Percentiles rank a stretch among this genome's conserved stretches.
Conservation (phyloP, 495 filamentous ascomycete species). For the Cryomyces minteri region DNA sequence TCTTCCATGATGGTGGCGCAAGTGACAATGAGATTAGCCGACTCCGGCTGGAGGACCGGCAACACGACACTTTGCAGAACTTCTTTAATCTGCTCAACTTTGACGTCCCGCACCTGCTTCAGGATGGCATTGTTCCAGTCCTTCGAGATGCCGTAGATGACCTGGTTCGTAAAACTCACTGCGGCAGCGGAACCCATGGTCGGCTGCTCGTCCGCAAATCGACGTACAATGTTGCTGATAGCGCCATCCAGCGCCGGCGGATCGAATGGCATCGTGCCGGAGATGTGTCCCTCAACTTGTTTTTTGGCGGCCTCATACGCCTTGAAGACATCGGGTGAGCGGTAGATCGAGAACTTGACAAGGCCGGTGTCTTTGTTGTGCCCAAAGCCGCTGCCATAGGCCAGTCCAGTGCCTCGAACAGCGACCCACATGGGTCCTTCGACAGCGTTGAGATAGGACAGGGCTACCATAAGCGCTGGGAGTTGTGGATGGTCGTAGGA, state of each 20-base stretch:
- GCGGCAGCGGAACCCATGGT: conserved; percentile 66
- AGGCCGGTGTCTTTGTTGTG: conserved; percentile 62
- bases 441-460: conserved; percentile 77
- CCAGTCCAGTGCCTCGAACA: conserved; percentile 78
- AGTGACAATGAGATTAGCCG: conserved; percentile 71
- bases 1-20: conserved; percentile 72
- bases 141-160: conserved; percentile 54
- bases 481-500: conserved; percentile 59
- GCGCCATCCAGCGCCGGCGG: conserved; percentile 74
- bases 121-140: conserved; percentile 65
- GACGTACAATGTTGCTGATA: conserved; percentile 69
- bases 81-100: conserved; percentile 54
- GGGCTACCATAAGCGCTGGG: conserved; percentile 70
- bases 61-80: conserved; percentile 59
- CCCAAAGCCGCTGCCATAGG: conserved; percentile 66
- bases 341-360: conserved; percentile 65
- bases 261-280: conserved; percentile 46
- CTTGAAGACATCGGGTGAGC: conserved; percentile 75
- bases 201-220: conserved; percentile 68
- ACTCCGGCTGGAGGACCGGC: conserved; percentile 58
- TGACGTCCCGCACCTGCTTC: conserved; percentile 55
- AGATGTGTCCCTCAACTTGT: conserved; percentile 52
- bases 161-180: conserved; percentile 64
- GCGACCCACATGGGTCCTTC: conserved; percentile 91
- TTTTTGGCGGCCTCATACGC: conserved; percentile 61